Evolutionary conservation across 192 early-diverging fungal genomes (phyloP), one percentile per base, ranked within the genome.

Genomic region (Backusella tarrabulga): DNA sequence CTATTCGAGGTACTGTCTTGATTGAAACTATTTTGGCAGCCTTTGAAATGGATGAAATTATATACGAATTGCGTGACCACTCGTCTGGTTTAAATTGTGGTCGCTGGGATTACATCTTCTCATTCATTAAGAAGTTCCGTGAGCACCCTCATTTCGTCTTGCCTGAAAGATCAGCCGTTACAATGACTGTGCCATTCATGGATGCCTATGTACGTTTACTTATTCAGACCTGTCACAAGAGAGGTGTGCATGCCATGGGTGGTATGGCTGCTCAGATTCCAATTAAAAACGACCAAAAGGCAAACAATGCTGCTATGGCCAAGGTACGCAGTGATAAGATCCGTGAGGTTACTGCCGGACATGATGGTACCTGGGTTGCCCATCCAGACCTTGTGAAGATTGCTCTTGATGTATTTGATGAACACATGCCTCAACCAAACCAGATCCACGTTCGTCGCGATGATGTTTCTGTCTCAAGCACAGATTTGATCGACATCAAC

Each of bases 31-130:
- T 98, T 84, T 83, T 96, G 60, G 97, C 94, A 6, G 92, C 96
- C 36, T 98, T 96, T 85, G 95, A 98, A 88, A 98, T 98, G 97
- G 97, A 98, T 77, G 97, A 98, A 87, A 97, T 98, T 82, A 98
- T 98, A 85, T 98, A 95, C 81, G 97, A 98, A 90, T 89, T 98
- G 63, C 95, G 97, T 84, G 93, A 98, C 36, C 97, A 98, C 88
- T 98, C 97, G 46, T 91, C 96, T 52, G 97, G 97, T 17, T 90
- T 98, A 68, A 98, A 98, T 94, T 98, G 97, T 89, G 97, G 97
- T 41, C 91, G 97, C 50, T 98, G 97, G 97, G 97, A 98, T 87
- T 98, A 98, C 88, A 98, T 98, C 85, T 98, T 98, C 83, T 95
- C 94, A 5, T 92, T 95, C 75, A 98, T 98, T 88, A 98, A 98